phyloP scores from a whole-genome alignment of 148 eudicot species.

The Mesembryanthemum crystallinum region DNA sequence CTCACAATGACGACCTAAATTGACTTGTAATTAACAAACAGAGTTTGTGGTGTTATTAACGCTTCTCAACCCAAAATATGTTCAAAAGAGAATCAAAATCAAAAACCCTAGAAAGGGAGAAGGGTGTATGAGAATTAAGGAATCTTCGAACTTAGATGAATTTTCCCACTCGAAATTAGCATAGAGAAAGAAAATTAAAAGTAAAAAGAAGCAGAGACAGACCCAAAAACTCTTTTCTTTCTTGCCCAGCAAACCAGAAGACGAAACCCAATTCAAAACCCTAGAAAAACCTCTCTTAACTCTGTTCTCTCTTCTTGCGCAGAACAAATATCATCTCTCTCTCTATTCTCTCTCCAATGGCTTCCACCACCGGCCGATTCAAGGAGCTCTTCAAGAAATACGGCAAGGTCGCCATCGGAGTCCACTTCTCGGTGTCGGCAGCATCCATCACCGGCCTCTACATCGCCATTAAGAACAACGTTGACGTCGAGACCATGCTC shows the following conservation, averaged over 20 bases:
- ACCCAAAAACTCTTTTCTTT: not conserved
- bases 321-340: not conserved
- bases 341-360: conserved; percentile 36
- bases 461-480: conserved; percentile 78
- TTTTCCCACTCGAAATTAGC: no score
- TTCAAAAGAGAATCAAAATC: no score
- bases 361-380: conserved; percentile 41
- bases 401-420: conserved; percentile 79
- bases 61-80: no score
- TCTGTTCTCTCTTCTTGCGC: not conserved
- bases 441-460: conserved; percentile 65
- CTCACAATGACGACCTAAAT: no score
- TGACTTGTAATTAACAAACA: no score
- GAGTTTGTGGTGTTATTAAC: no score
- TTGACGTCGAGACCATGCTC: conserved; percentile 74
- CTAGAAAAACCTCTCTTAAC: conserved; percentile 26
- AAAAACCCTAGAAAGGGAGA: no score
- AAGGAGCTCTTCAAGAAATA: conserved; percentile 61
- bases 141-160: no score
- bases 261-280: conserved; percentile 17
- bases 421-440: conserved; percentile 66
- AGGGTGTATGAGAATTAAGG: no score
- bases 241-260: conserved; percentile 15
- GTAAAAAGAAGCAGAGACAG: not conserved
- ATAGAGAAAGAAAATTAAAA: not conserved